Evolutionary conservation across 805 yeast species (phyloP), one percentile per base, ranked within the genome.

Genomic region (Candida vaughaniae): DNA sequence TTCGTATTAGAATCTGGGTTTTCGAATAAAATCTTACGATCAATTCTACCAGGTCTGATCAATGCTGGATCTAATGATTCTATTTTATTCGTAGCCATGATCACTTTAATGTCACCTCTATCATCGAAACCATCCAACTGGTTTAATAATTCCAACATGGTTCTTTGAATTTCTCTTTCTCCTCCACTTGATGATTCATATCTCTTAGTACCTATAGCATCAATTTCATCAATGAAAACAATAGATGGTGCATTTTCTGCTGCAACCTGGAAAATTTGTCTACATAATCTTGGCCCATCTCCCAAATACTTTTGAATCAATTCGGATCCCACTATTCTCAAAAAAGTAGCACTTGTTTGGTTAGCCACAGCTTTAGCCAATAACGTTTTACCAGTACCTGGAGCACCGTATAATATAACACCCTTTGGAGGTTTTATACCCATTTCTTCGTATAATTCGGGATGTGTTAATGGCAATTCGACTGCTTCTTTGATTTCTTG

Each of bases 401-500:
- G 98, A 0, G 97, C 95, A 55, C 98, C 98, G 58, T 91, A 91
- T 41, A 91, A 72, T 51, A 91, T 90, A 35, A 91, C 98, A 68
- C 98, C 98, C 68, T 91, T 91, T 36, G 98, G 98, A 9, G 97
- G 98, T 56, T 90, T 89, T 55, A 91, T 91, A 53, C 98, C 98
- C 97, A 91, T 90, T 63, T 90, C 97, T 67, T 93, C 96, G 64
- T 90, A 91, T 52, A 91, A 70, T 62, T 91, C 98, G 0, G 98
- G 98, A 64, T 91, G 97, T 10, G 96, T 89, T 46, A 90, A 73
- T 9, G 98, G 98, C 52, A 91, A 74, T 63, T 91, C 98, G 11
- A 91, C 97, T 6, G 96, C 86, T 64, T 91, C 98, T 66, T 93
- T 93, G 53, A 93, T 93, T 65, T 93, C 99, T 70, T 93, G 96